Evolutionary conservation across 805 yeast species (phyloP), one percentile per base, ranked within the genome.

Genomic region (Lachancea sp.): DNA sequence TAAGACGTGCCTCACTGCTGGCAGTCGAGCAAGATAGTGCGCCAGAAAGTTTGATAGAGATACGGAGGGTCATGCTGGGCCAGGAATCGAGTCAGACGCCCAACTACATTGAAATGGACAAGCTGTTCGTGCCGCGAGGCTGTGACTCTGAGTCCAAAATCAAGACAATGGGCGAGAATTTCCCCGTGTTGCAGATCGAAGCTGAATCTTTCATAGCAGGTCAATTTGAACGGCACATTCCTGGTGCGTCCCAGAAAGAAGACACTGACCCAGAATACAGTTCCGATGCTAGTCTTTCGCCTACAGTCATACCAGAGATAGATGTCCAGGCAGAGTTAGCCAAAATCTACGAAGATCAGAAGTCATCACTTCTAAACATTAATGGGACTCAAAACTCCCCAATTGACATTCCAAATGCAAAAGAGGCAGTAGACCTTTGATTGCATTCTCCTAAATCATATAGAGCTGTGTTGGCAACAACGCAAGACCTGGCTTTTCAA

Each of bases 121-220:
- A 62, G 25, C 53, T 69, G 26, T 49, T 60, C 17, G 67, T 80
- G 2, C 81, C 82, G 0, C 45, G 48, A 6, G 79, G 75, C 0
- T 66, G 72, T 65, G 88, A 82, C 49, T 62, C 80, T 3, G 66
- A 73, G 68, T 68, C 68, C 17, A 73, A 78, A 51, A 79, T 82
- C 22, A 54, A 63, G 30, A 61, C 71, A 0, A 41, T 73, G 17
- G 58, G 63, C 42, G 73, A 66, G 3, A 36, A 42, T 0, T 62
- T 69, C 16, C 60, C 66, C n/a, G 59, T 63, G 15, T 54, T 53
- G n/a, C 38, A 43, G 25, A 39, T 42, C 3, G 30, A 35, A 13
- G 22, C 30, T 3, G 36, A 36, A 25, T 13, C 37, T 2, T 42
- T 42, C 37, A 42, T 42, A 27, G 25, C 20, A 3, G 42, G 30